Evolutionary conservation across 2,329 filamentous ascomycete genomes (phyloP), one percentile per base, ranked within the genome.

Genomic region (Penicillium nordicum): DNA sequence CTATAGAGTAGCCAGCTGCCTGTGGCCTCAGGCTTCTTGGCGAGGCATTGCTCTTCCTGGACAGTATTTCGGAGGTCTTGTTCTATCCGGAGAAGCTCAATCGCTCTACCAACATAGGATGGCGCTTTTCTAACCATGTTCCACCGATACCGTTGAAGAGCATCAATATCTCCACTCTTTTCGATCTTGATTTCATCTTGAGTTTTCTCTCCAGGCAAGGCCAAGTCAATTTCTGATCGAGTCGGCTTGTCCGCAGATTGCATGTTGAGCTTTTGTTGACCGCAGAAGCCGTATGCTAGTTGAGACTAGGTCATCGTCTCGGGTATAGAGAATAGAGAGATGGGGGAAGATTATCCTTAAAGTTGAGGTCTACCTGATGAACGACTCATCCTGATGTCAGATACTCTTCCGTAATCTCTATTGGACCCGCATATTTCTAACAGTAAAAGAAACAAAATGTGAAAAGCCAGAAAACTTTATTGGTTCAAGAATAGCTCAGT

Each of bases 341-440:
- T 12, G 10, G 10, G 29, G 29, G 29, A 30, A 30, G 29, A 3
- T 7, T 9, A 14, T 48, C 21, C 6, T 48, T 37, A 27, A 7
- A 48, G 1, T 48, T 37, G 29, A 46, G 44, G 44, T 36, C 44
- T 36, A 47, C 21, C 14, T 18, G 14, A 3, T 47, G 30, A 34
- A 50, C 48, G 37, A 34, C 30, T 50, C 48, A 50, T 43, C 29
- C 38, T 43, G 48, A 50, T 50, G 38, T 50, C 48, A 50, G 45
- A 45, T 44, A 12, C 4, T 21, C 25, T 30, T 44, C 41, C 23
- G 14, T 27, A 5, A 9, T 43, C 23, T 43, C 23, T 27, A 27
- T 34, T 6, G 7, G 23, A 42, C 40, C 40, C 8, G 40, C 40
- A 42, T 7, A 42, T 41, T 10, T 41, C 38, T 41, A 41, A 41